Evolutionary conservation across 2,329 filamentous ascomycete genomes (phyloP).

Genomic region (Paraphoma sp.): DNA sequence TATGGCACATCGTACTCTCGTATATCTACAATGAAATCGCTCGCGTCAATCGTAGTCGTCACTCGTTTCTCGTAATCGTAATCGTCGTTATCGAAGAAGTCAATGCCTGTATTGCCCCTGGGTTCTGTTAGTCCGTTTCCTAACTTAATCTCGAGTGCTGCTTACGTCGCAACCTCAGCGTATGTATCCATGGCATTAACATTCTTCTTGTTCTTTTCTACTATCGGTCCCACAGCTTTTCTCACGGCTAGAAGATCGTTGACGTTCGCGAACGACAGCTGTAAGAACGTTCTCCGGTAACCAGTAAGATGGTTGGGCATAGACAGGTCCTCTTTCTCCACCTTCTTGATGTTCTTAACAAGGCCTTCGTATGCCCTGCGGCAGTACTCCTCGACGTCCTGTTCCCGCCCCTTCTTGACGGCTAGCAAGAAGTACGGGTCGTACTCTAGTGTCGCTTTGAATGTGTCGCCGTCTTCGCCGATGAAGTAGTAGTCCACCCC

Average conservation of each 20-base stretch:
- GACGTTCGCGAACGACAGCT: conserved; percentile 88
- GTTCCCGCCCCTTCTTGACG: conserved; percentile 84
- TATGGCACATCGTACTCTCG: conserved; percentile 99
- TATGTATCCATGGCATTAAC: conserved; percentile 98
- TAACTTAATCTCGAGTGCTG: conserved; percentile 19
- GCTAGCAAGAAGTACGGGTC: conserved; percentile 96
- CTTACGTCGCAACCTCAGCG: conserved; percentile 89
- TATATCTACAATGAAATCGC: conserved; percentile 98
- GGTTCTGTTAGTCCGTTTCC: conserved; percentile 17
- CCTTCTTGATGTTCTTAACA: conserved; percentile 75
- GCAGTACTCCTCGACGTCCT: conserved; percentile 96
- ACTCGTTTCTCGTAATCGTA: conserved; percentile 80
- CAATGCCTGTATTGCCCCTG: conserved; percentile 81
- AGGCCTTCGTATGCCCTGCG: conserved; percentile 79
- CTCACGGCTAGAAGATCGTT: conserved; percentile 83
- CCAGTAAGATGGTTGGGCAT: conserved; percentile 97
- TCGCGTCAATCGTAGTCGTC: conserved; percentile 84
- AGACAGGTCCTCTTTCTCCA: conserved; percentile 91
- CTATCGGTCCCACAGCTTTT: conserved; percentile 84
- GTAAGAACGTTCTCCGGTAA: conserved; percentile 85
- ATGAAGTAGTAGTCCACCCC: conserved; percentile 98
- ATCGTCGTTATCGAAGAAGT: conserved; percentile 88
- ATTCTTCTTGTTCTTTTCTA: conserved; percentile 95
- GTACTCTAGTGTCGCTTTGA: conserved; percentile 96
- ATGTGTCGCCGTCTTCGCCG: conserved; percentile 74